A percentile compares a stretch with the other conserved stretches of the same genome.
Conservation (phyloP, 257 asterid genomes). For the Pogostemon cablin region DNA sequence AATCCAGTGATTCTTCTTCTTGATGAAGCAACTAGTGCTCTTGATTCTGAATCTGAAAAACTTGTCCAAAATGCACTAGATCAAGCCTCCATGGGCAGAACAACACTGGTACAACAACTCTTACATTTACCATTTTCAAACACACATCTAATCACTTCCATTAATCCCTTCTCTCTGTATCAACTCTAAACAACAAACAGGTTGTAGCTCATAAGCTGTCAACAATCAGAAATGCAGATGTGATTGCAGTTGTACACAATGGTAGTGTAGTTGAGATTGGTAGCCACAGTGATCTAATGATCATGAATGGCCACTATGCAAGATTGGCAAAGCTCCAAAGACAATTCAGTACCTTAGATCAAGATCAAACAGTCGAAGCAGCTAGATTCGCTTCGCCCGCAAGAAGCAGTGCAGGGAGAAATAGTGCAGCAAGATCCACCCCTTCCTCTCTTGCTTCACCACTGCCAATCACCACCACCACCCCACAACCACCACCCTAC, state of each 20-base stretch:
- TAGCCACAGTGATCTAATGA: slow-evolving; percentile 61
- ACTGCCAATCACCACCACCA: slow-evolving; percentile 1
- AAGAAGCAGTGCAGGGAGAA: slow-evolving; percentile 57
- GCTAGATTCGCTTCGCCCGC: slow-evolving; percentile 44
- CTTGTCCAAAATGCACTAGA: slow-evolving; percentile 82
- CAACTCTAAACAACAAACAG: slow-evolving; percentile 33
- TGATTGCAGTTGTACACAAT: slow-evolving; percentile 59
- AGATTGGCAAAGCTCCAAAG: slow-evolving; percentile 66
- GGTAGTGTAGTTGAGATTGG: slow-evolving; percentile 70
- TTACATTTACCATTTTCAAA: neutral
- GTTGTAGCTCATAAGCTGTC: slow-evolving; percentile 93
- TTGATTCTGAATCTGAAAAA: slow-evolving; percentile 82
- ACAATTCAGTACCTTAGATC: slow-evolving; percentile 60
- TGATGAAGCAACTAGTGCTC: slow-evolving; percentile 95
- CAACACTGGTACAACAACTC: slow-evolving; percentile 60
- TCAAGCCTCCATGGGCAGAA: slow-evolving; percentile 85
- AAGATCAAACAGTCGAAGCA: slow-evolving; percentile 44
- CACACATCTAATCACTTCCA: neutral
- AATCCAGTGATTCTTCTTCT: slow-evolving; percentile 82
- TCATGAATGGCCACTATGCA: slow-evolving; percentile 65
- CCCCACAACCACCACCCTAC: slow-evolving; percentile 32
- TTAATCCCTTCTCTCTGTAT: neutral
- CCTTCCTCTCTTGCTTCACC: slow-evolving; percentile 62
- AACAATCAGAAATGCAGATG: slow-evolving; percentile 75
- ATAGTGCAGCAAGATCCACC: slow-evolving; percentile 60